These are phyloP conservation scores for Corymbia calophylla DNA, from an alignment of 441 rosid genomes.

Conservation along the genomic window DNA sequence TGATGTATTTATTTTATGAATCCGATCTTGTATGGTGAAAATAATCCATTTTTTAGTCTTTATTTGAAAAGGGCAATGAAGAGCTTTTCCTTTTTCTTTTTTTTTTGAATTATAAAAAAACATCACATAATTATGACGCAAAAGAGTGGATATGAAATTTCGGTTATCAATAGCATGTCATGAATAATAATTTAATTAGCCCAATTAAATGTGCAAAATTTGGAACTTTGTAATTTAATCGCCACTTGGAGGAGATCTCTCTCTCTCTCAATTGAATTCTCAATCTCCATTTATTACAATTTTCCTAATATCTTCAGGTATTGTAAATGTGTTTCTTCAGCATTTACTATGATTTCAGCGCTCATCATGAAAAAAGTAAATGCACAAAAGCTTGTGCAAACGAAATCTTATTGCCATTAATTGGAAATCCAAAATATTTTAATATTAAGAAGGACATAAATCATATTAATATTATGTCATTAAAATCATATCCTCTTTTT, in stretches of 20 bases:
- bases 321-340: not conserved
- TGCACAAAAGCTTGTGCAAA: not conserved
- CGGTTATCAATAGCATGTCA: not conserved
- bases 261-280: not conserved
- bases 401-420: not conserved
- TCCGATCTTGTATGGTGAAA: fast-evolving
- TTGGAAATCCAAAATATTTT: not conserved
- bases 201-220: not conserved
- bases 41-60: not conserved
- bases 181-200: not conserved
- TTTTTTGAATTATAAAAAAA: not conserved
- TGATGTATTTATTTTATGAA: not conserved
- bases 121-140: not conserved
- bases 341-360: not conserved
- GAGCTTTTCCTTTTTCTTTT: not conserved
- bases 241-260: not conserved
- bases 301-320: not conserved
- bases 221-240: not conserved
- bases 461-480: not conserved
- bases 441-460: not conserved
- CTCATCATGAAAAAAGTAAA: not conserved
- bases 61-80: not conserved
- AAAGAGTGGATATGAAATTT: not conserved
- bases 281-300: not conserved
- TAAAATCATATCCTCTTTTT: not conserved